Base-by-base conservation (phyloP, 139 green algal species). In the Astrephomene gubernaculifera region DNA sequence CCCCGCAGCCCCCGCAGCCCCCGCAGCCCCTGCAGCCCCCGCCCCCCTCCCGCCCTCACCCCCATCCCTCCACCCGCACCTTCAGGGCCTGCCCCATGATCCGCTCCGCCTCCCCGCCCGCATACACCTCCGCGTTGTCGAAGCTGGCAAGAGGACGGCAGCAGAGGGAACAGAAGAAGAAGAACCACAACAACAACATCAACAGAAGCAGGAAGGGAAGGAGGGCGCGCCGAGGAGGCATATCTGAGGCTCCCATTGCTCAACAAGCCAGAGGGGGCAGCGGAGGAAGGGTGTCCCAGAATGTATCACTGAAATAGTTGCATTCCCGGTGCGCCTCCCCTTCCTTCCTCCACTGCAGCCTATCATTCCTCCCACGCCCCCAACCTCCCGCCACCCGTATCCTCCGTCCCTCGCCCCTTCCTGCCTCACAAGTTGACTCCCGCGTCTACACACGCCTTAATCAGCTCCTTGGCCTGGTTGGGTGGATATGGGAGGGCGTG, bases 121-220 rank as follows among this genome's bases (percentile, higher is more conserved):
- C 93, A 71, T 98, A 98, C 2, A 95, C 92, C 86, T 98, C 95
- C 4, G 95, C 95, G 72, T 96, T 97, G 90, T 98, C 93, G 86
- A 95, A 96, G 83, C 91, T 95, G 87, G 31, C 89, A 22, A 5
- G n/a, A 8, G 33, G 19, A 14, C n/a, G n/a, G n/a, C 29, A 70
- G 61, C 29, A 10, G 19, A 39, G 19, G 61, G 27, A 57, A 17
- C 49, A 17, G 12, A 57, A 12, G 49, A 57, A 12, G 17, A n/a
- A n/a, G n/a, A n/a, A n/a, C n/a, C n/a, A n/a, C n/a, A n/a, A n/a
- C n/a, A n/a, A n/a, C n/a, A n/a, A n/a, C n/a, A n/a, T n/a, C n/a
- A n/a, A n/a, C n/a, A n/a, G n/a, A n/a, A n/a, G n/a, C n/a, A n/a
- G n/a, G n/a, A n/a, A n/a, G n/a, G n/a, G n/a, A n/a, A n/a, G n/a